Evolutionary conservation across 2,329 filamentous ascomycete species (phyloP).

Genomic region (Chaetomiaceae sp.): DNA sequence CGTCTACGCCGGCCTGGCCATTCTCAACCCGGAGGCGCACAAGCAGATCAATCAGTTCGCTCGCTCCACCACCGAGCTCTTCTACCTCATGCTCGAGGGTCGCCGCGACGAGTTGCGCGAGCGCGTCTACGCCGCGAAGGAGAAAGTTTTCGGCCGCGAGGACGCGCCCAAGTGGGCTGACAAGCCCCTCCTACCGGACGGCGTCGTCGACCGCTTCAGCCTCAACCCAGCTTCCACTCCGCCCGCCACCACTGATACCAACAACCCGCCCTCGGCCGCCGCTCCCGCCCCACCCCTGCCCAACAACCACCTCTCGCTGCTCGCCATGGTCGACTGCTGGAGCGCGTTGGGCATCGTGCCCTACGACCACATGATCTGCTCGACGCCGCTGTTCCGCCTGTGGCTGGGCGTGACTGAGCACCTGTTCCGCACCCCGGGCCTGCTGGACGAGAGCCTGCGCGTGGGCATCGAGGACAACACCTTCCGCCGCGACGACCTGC

Average conservation of each 20-base stretch:
- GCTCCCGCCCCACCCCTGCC: slow-evolving; percentile 44
- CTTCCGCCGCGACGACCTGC: slow-evolving; percentile 90
- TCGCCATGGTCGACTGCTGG: slow-evolving; percentile 99
- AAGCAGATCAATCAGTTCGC: slow-evolving; percentile 94
- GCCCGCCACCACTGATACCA: slow-evolving; percentile 40
- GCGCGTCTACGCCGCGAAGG: slow-evolving; percentile 58
- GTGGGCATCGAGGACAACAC: slow-evolving; percentile 85
- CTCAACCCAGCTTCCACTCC: slow-evolving; percentile 58
- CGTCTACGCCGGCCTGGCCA: slow-evolving; percentile 94
- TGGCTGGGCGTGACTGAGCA: slow-evolving; percentile 98
- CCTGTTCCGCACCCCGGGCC: slow-evolving; percentile 73
- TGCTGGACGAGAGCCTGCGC: slow-evolving; percentile 78
- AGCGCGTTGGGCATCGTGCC: slow-evolving; percentile 87
- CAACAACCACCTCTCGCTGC: slow-evolving; percentile 88
- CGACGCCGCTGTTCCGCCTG: slow-evolving; percentile 90
- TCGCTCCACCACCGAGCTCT: slow-evolving; percentile 83
- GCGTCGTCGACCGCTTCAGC: slow-evolving; percentile 82
- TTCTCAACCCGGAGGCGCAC: slow-evolving; percentile 88
- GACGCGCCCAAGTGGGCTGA: slow-evolving; percentile 56
- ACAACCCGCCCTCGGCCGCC: no score
- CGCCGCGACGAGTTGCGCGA: slow-evolving; percentile 65
- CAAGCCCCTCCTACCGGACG: slow-evolving; percentile 69
- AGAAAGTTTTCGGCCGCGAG: slow-evolving; percentile 70
- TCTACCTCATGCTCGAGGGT: slow-evolving; percentile 92
- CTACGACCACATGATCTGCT: slow-evolving; percentile 99